phyloP scores from a whole-genome alignment of 306 rosid genomes.

The Adenanthera pavonina region DNA sequence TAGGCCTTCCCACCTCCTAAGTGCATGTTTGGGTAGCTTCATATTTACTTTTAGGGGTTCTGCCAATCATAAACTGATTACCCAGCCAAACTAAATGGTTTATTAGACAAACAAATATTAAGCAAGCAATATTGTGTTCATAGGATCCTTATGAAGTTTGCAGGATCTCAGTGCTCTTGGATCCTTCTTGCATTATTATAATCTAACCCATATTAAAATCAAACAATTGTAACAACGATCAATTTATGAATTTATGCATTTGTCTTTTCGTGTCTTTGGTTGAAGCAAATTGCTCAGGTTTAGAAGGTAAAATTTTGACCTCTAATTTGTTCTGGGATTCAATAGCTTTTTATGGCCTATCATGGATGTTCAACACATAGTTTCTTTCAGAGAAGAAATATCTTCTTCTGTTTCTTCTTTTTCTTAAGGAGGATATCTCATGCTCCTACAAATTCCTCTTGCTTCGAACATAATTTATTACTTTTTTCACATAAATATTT shows the following conservation, averaged over 20 bases:
- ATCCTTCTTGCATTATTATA: background rate
- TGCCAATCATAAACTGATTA: background rate
- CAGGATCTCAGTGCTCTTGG: background rate
- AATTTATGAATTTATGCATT: background rate
- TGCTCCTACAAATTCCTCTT: slow-evolving; percentile 14
- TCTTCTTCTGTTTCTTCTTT: slow-evolving; percentile 18
- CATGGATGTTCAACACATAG: background rate
- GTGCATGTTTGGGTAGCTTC: background rate
- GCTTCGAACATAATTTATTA: background rate
- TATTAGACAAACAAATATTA: slow-evolving; percentile 5
- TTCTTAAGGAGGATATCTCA: background rate
- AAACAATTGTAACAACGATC: background rate
- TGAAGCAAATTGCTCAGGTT: background rate
- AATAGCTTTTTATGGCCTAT: background rate
- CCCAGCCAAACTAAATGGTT: background rate
- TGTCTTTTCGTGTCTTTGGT: slow-evolving; percentile 11
- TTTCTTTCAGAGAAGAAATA: slow-evolving; percentile 1
- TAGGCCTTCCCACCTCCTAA: slow-evolving; percentile 2
- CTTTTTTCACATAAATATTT: background rate
- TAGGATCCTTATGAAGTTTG: background rate
- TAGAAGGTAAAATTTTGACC: slow-evolving; percentile 4
- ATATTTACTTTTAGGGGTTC: background rate
- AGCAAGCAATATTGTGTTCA: slow-evolving; percentile 2
- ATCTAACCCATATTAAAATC: background rate
- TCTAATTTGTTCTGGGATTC: background rate